Conservation (phyloP, 73 alveolate species). For the Paramecium pentaurelia region DNA sequence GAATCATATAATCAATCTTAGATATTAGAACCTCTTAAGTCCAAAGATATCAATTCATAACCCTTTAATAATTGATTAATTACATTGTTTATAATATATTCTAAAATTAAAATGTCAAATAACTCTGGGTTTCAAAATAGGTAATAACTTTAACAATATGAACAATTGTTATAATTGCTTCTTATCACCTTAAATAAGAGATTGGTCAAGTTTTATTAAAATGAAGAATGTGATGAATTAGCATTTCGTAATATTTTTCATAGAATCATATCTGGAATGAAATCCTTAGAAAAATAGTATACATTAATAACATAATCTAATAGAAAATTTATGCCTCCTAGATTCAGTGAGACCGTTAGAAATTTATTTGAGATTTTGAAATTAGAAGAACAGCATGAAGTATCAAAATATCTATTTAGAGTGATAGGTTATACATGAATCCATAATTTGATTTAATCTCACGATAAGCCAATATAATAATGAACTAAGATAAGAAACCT, state of each 20-base stretch:
- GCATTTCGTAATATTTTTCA: not conserved
- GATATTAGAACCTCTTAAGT: not conserved
- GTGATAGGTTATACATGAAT: not conserved
- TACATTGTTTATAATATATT: not conserved
- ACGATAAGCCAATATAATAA: not conserved
- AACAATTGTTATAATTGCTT: not conserved
- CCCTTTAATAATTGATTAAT: not conserved
- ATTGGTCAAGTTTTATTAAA: not conserved
- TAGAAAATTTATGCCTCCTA: not conserved
- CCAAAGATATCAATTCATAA: not conserved
- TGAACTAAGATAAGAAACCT: not conserved
- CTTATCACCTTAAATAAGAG: not conserved
- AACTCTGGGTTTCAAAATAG: not conserved
- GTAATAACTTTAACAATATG: not conserved
- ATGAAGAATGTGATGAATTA: conserved; percentile 15
- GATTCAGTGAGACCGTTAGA: not conserved
- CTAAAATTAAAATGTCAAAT: not conserved
- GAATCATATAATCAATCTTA: not conserved
- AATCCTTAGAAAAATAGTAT: not conserved
- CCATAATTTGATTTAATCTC: not conserved
- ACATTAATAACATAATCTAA: not conserved
- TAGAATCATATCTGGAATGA: not conserved
- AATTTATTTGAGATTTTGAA: not conserved
- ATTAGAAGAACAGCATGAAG: not conserved
- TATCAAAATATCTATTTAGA: not conserved